Conservation (phyloP, 164 flowering plant genomes). For the Magnolia sinica region DNA sequence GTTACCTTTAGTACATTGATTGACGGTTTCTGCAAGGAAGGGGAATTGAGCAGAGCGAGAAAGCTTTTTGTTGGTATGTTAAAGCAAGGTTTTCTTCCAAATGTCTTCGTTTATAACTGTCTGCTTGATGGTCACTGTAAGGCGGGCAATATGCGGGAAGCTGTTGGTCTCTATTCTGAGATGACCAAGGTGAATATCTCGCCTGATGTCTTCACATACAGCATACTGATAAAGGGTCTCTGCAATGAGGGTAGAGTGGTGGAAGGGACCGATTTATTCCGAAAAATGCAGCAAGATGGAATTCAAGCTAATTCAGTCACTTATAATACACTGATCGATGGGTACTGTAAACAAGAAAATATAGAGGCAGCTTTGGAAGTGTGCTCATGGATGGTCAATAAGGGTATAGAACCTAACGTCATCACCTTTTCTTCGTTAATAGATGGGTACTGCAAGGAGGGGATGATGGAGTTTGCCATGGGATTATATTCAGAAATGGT, state of each 20-base stretch:
- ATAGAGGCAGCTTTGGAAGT: constrained; percentile 56
- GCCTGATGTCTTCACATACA: constrained; percentile 62
- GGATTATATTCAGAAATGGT: constrained; percentile 69
- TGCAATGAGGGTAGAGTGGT: constrained; percentile 35
- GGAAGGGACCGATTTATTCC: constrained; percentile 43
- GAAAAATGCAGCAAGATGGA: constrained; percentile 44
- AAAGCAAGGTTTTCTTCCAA: constrained; percentile 51
- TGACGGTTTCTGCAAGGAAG: constrained; percentile 52
- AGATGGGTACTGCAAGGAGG: constrained; percentile 55
- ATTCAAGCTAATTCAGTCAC: constrained; percentile 41
- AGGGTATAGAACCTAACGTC: constrained; percentile 54
- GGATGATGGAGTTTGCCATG: constrained; percentile 57
- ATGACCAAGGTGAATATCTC: constrained; percentile 37
- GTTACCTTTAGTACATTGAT: constrained; percentile 55
- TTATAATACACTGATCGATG: constrained; percentile 64
- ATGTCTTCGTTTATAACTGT: constrained; percentile 52
- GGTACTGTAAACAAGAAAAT: constrained; percentile 51
- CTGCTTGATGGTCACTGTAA: constrained; percentile 56
- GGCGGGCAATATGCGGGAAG: constrained; percentile 34
- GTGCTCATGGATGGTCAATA: constrained; percentile 59
- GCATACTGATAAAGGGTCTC: constrained; percentile 61
- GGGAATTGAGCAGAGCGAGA: constrained; percentile 41
- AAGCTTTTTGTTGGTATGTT: constrained; percentile 42
- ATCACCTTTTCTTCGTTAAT: constrained; percentile 62
- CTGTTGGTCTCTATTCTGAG: constrained; percentile 35